Evolutionary conservation across 352 stramenopile genomes (phyloP).

Genomic region (Globisporangium canariense): DNA sequence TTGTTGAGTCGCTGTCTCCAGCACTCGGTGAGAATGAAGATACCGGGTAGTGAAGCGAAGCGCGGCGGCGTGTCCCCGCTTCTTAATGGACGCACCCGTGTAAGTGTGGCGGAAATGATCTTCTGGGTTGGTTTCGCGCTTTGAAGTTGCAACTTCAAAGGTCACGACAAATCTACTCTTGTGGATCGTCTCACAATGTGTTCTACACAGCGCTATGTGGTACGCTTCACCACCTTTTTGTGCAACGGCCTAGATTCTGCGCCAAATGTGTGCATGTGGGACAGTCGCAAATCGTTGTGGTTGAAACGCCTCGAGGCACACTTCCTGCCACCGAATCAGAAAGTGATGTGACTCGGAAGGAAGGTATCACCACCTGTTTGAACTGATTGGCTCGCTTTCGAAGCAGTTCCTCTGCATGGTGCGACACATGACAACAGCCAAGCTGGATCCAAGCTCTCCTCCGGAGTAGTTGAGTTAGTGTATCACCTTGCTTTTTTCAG

Average conservation of each 20-base stretch:
- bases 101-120: too few species aligned
- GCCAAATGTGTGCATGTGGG: background rate
- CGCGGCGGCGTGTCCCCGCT: too few species aligned
- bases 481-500: too few species aligned
- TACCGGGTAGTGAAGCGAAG: too few species aligned
- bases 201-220: background rate
- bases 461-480: too few species aligned
- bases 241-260: background rate
- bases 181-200: background rate
- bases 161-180: background rate
- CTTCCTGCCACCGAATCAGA: constrained; percentile 4
- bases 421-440: too few species aligned
- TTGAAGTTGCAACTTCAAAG: background rate
- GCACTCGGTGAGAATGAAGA: background rate
- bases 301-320: constrained; percentile 1
- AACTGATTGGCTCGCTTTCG: background rate
- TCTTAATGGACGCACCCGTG: too few species aligned
- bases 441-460: too few species aligned
- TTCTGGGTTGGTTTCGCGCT: constrained; percentile 7
- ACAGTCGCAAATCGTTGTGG: background rate
- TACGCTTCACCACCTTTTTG: background rate
- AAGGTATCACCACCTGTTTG: background rate
- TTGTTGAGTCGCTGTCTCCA: background rate
- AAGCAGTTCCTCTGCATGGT: background rate
- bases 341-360: background rate